Conservation (phyloP, 371 early-diverging fungal genomes). For the Lichtheimia ramosa region DNA sequence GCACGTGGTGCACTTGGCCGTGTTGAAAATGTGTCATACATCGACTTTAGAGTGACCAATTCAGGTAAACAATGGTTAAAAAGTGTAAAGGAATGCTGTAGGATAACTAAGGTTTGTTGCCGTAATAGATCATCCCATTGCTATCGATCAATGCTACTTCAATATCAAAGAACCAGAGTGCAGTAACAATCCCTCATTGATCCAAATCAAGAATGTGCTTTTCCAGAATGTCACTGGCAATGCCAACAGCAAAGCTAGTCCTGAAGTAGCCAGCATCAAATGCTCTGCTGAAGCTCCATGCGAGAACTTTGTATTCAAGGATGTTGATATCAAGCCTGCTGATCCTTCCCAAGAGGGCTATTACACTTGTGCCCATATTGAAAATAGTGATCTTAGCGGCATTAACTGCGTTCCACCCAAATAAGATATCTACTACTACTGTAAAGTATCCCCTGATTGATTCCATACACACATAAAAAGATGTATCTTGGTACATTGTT, state of each 20-base stretch:
- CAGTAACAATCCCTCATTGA: conserved; percentile 7
- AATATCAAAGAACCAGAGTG: conserved; percentile 11
- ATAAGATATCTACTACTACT: no score
- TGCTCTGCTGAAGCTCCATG: conserved; percentile 20
- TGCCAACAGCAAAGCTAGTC: conserved; percentile 11
- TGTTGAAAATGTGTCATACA: conserved; percentile 20
- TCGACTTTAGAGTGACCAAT: conserved; percentile 19
- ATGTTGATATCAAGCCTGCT: conserved; percentile 5
- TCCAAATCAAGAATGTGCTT: conserved; percentile 9
- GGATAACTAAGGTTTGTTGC: no score
- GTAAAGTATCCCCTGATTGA: no score
- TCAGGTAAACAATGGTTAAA: conserved; percentile 1
- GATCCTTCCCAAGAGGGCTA: background rate
- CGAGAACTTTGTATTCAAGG: conserved; percentile 7
- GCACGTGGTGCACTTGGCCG: conserved; percentile 12
- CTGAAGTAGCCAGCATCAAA: conserved; percentile 10
- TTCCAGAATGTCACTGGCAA: conserved; percentile 20
- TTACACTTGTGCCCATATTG: no score
- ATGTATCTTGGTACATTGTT: no score
- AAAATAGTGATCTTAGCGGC: no score
- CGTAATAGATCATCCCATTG: conserved; percentile 15
- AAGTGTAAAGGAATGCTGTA: no score
- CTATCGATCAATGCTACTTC: conserved; percentile 19
- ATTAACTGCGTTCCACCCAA: no score
- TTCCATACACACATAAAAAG: no score